phyloP scores from a whole-genome alignment of 345 rosid species.

The Turritis glabra region DNA sequence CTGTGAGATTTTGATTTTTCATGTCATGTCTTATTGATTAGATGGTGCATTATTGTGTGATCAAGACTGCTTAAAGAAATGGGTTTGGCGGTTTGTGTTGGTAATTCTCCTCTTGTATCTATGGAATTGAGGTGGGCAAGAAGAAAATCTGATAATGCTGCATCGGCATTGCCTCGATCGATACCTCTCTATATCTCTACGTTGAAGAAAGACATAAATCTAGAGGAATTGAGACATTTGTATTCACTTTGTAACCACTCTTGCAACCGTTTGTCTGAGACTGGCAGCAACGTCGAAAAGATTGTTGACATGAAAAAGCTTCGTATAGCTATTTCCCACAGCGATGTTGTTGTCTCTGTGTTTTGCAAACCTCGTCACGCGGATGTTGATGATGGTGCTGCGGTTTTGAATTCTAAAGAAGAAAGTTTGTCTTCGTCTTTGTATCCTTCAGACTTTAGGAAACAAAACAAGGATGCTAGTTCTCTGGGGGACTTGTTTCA shows the following conservation, averaged over 20 bases:
- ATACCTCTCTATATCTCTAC: conserved; percentile 70
- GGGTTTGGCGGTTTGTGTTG: conserved; percentile 28
- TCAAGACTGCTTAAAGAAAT: conserved; percentile 23
- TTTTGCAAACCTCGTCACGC: conserved; percentile 52
- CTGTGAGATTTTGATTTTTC: not conserved
- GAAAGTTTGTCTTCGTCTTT: conserved; percentile 19
- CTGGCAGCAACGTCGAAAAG: conserved; percentile 36
- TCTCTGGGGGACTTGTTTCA: conserved; percentile 45
- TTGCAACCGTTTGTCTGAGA: conserved; percentile 54
- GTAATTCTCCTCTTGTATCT: conserved; percentile 17
- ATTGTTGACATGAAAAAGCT: conserved; percentile 61
- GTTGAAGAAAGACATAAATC: conserved; percentile 50
- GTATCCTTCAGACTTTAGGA: conserved; percentile 8
- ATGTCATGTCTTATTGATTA: conserved; percentile 12
- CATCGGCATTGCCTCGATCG: conserved; percentile 29
- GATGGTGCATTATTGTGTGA: conserved; percentile 23
- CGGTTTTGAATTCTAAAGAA: conserved; percentile 8
- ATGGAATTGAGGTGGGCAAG: conserved; percentile 61
- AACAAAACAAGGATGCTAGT: conserved; percentile 36
- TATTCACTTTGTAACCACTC: conserved; percentile 65
- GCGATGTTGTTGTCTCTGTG: conserved; percentile 69
- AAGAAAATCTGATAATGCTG: conserved; percentile 26
- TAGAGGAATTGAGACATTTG: conserved; percentile 50
- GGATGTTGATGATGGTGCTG: not conserved
- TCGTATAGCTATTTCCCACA: conserved; percentile 59